phyloP scores from a whole-genome alignment of 345 rosid species.

The Tarenaya hassleriana region DNA sequence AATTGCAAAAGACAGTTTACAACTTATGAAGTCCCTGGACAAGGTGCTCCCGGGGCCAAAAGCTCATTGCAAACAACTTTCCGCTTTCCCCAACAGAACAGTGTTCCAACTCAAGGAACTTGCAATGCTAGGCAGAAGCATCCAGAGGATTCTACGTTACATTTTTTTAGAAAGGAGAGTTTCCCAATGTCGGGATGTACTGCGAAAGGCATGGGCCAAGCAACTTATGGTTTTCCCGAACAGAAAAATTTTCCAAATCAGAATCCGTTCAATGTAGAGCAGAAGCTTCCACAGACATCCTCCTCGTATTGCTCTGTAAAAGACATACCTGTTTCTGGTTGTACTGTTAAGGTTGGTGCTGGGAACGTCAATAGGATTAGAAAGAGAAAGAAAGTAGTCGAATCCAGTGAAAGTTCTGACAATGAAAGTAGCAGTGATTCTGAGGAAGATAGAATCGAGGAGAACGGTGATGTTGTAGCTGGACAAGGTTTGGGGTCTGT shows the following conservation, averaged over 20 bases:
- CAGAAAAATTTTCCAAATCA: slow-evolving; percentile 38
- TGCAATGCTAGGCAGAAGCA: too few relatives aligned
- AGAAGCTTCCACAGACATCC: slow-evolving; percentile 30
- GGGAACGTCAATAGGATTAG: slow-evolving; percentile 41
- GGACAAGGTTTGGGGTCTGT: slow-evolving; percentile 21
- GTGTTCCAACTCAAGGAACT: slow-evolving; percentile 35
- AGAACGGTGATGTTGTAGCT: slow-evolving; percentile 36
- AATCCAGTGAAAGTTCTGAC: slow-evolving; percentile 51
- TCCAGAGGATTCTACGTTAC: too few relatives aligned
- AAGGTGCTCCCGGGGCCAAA: slow-evolving; percentile 25
- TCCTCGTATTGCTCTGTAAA: slow-evolving; percentile 25
- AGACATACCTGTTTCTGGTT: slow-evolving; percentile 20
- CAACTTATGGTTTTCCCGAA: slow-evolving; percentile 28
- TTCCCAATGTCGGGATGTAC: slow-evolving; percentile 16
- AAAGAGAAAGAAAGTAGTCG: slow-evolving; percentile 38
- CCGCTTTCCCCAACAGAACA: slow-evolving; percentile 32
- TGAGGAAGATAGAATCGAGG: slow-evolving; percentile 34
- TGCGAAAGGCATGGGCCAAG: slow-evolving; percentile 33
- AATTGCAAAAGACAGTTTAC: slow-evolving; percentile 40
- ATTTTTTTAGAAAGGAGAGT: slow-evolving; percentile 23
- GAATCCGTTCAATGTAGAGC: slow-evolving; percentile 28
- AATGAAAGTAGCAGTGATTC: slow-evolving; percentile 35
- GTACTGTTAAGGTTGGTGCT: slow-evolving; percentile 22
- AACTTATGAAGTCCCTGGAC: slow-evolving; percentile 41
- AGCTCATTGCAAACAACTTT: slow-evolving; percentile 27